Base-by-base conservation (phyloP, 768 basidiomycete species). In the Cystobasidium onofrii region DNA sequence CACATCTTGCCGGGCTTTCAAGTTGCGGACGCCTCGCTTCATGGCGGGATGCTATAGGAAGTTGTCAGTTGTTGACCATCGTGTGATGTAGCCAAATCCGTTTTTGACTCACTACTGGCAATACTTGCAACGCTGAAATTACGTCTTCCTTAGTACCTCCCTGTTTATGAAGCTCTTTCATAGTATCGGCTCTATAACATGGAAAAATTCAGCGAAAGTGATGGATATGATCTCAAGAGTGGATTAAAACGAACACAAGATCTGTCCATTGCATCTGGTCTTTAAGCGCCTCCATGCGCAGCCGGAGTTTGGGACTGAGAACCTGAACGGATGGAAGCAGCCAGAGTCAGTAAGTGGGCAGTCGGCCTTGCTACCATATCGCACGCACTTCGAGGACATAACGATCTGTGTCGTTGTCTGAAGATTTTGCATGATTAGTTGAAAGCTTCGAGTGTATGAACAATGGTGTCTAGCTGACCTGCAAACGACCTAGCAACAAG, bases 361-460 rank as follows among this genome's bases (percentile, higher is more conserved):
- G n/a, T 0, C 13, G 43, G 17, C 7, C n/a, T 31, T 27, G 39
- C n/a, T 25, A n/a, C n/a, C n/a, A n/a, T n/a, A n/a, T 12, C n/a
- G 20, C 46, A 41, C 31, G 23, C 1, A 67, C 70, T 61, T 82
- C 82, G 74, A 82, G 81, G 74, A 93, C 83, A 87, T 89, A 99
- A 82, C 93, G 84, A 82, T 98, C 96, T 0, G 93, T 89, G 83
- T 99, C 96, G 83, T 98, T 94, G 83, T 99, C 95, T 69, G 88
- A 31, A 60, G 41, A 72, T 69, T 74, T 73, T 10, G 43, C 31
- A 39, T 55, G n/a, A 43, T 70, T 18, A 50, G 34, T 31, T 39
- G 69, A 3, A 73, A 27, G 61, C 43, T 34, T 9, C 10, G n/a
- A 41, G 1, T 27, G 23, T 43, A 50, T 15, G 15, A 43, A 43